Evolutionary conservation across 2,329 filamentous ascomycete genomes (phyloP).

Genomic region (Paecilomyces formosus): DNA sequence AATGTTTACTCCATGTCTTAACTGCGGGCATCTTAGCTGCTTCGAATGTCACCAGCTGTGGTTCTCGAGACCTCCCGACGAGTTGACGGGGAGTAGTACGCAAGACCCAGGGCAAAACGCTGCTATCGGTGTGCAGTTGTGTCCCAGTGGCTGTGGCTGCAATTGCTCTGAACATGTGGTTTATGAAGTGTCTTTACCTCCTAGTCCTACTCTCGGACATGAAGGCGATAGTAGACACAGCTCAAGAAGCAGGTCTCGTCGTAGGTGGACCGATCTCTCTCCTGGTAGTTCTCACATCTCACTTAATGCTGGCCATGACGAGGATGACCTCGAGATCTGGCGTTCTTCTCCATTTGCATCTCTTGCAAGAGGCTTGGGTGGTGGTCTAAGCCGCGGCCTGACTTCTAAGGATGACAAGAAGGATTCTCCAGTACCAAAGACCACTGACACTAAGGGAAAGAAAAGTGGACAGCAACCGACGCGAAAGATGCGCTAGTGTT

Average conservation of each 20-base stretch:
- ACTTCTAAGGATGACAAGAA: slow-evolving; percentile 23
- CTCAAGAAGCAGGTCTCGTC: background rate
- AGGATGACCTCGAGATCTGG: slow-evolving; percentile 29
- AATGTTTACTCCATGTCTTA: slow-evolving; percentile 40
- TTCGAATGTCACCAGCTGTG: slow-evolving; percentile 37
- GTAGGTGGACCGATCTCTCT: background rate
- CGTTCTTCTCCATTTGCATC: slow-evolving; percentile 31
- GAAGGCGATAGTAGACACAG: background rate
- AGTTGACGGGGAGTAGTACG: background rate
- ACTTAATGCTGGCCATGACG: slow-evolving; percentile 14
- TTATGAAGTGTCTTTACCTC: slow-evolving; percentile 24
- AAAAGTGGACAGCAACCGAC: slow-evolving; percentile 6
- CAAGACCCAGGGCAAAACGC: background rate
- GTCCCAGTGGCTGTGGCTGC: slow-evolving; percentile 43
- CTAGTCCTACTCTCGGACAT: slow-evolving; percentile 5
- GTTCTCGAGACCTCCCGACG: slow-evolving; percentile 21
- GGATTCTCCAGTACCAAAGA: slow-evolving; percentile 13
- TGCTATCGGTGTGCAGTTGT: slow-evolving; percentile 19
- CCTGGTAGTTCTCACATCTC: background rate
- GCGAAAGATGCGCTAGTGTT: slow-evolving; percentile 3
- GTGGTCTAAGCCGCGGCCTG: slow-evolving; percentile 34
- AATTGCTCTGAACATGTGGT: slow-evolving; percentile 33
- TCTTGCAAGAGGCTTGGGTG: slow-evolving; percentile 34
- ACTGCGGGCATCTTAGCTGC: slow-evolving; percentile 42
- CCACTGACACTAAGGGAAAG: slow-evolving; percentile 2